phyloP scores from a whole-genome alignment of 495 filamentous ascomycete species.

The Elasticomyces elasticus region DNA sequence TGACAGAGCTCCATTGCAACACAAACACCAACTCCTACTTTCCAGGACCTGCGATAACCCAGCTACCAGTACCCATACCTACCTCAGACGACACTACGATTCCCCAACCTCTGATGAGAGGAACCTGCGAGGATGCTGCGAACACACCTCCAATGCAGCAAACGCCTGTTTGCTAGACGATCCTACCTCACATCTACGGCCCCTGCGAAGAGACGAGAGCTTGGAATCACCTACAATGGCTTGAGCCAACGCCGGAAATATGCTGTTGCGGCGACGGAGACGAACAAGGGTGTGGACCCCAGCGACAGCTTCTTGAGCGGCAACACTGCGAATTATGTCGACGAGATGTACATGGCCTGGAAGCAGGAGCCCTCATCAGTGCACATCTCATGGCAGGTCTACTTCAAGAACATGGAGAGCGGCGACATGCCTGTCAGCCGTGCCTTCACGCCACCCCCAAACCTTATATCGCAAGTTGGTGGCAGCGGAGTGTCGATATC shows the following conservation, averaged over 20 bases:
- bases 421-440: conserved; percentile 95
- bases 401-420: conserved; percentile 98
- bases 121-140: conserved; percentile 32
- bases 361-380: conserved; percentile 87
- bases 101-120: conserved; percentile 2
- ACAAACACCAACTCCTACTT: too few relatives aligned
- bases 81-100: too few relatives aligned
- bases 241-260: conserved; percentile 34
- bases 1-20: too few relatives aligned
- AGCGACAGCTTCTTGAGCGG: conserved; percentile 92
- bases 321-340: conserved; percentile 94
- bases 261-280: conserved; percentile 48
- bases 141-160: conserved; percentile 29
- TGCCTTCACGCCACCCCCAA: conserved; percentile 92
- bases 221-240: conserved; percentile 34
- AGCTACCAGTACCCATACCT: too few relatives aligned
- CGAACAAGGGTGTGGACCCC: conserved; percentile 53
- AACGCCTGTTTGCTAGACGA: conserved; percentile 23
- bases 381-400: conserved; percentile 97
- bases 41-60: too few relatives aligned
- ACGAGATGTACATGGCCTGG: conserved; percentile 99
- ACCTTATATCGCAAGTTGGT: conserved; percentile 70
- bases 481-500: conserved; percentile 49
- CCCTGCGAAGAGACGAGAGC: conserved; percentile 20
- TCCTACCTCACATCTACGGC: conserved; percentile 19